Base-by-base conservation (phyloP, 2,329 filamentous ascomycete genomes). In the Peltaster fructicola region DNA sequence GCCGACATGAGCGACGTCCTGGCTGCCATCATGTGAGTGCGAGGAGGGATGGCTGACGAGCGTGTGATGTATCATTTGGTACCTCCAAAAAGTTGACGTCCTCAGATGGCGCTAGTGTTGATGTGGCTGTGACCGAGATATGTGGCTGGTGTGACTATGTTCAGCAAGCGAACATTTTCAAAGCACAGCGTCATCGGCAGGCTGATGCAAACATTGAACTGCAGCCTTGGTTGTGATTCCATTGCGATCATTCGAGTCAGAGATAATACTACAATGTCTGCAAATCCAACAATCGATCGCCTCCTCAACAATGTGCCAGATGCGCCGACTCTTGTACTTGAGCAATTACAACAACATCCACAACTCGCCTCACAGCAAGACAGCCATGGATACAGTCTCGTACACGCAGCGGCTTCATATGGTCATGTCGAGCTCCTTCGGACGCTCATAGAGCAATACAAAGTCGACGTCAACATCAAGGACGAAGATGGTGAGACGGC, bases 401-500 rank as follows among this genome's bases (percentile, higher is more conserved):
- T 95, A 23, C 88, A 98, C 52, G 88, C 88, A 25, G 81, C 85
- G 9, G 74, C 80, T 10, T 93, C 84, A 38, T 98, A 95, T 62
- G 77, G 75, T 47, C 84, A 95, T 47, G 56, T 80, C 17, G 68
- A 77, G 27, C 70, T 98, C 9, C 64, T 93, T 9, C 73, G 77
- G 31, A 53, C 68, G 1, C 64, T 98, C 5, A 61, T 92, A 14
- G 60, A 60, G 22, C 78, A 85, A 16, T 80, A 84, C 52, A 54
- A 70, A 8, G 84, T 85, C 13, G 60, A 84, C 31, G 67, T 82
- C 23, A 74, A 93, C 47, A 58, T 93, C 25, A 68, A 66, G 37
- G 88, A 98, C 46, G 80, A 92, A 49, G 88, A 98, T 48, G 68
- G 73, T 29, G 88, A 98, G 54, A 93, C 85, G 1, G 77, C 85